phyloP scores from a whole-genome alignment of 2,329 filamentous ascomycete genomes.

The Aspergillus sp. region DNA sequence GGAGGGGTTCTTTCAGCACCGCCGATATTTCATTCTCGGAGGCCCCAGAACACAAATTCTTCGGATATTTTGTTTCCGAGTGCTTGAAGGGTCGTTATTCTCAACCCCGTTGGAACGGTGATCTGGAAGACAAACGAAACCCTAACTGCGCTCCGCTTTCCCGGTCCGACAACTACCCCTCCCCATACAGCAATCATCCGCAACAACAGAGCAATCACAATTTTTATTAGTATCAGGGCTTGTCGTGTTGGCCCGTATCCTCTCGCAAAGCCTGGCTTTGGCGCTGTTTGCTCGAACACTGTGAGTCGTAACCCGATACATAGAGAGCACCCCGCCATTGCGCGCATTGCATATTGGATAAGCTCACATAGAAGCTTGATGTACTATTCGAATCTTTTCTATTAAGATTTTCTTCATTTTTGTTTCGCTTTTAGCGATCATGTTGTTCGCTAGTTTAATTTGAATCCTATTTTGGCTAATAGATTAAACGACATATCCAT shows the following conservation, averaged over 20 bases:
- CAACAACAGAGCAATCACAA: conserved; percentile 3
- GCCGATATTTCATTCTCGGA: conserved; percentile 1
- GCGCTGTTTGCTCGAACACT: conserved; percentile 25
- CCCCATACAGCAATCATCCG: conserved; percentile 9
- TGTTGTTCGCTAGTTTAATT: conserved; percentile 7
- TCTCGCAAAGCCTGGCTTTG: conserved; percentile 27
- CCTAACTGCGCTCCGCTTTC: conserved; percentile 24
- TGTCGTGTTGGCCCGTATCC: conserved; percentile 32
- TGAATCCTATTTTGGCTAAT: not conserved
- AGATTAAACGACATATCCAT: not conserved
- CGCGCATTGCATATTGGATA: not conserved
- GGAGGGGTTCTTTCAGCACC: conserved; percentile 4
- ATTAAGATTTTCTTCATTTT: not conserved
- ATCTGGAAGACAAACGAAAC: conserved; percentile 27
- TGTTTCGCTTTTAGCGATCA: not conserved
- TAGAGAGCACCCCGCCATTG: not conserved
- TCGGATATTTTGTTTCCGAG: not conserved
- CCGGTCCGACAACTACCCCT: conserved; percentile 7
- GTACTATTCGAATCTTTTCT: not conserved
- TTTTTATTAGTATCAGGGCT: conserved; percentile 6
- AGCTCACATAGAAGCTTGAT: not conserved
- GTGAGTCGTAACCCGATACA: conserved; percentile 26
- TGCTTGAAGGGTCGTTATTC: not conserved
- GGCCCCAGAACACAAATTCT: not conserved
- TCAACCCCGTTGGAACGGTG: conserved; percentile 12